Percentiles rank a stretch among this genome's conserved stretches.
phyloP scores from a whole-genome alignment of 116 monocot genomes.

The Thalassia testudinum region DNA sequence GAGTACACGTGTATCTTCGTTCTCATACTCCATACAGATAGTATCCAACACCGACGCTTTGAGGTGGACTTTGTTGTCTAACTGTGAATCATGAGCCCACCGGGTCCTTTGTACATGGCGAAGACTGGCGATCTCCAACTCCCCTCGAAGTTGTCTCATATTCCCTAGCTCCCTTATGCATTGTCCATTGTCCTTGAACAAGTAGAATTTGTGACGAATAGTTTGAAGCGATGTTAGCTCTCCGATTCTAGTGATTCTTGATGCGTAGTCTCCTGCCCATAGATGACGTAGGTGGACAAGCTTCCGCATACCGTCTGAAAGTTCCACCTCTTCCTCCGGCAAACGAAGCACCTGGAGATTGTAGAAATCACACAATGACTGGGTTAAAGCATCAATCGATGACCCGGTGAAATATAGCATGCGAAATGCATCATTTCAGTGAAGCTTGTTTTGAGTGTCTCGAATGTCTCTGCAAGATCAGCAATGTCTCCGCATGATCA shows the following conservation, averaged over 20 bases:
- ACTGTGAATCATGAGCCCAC: conserved; percentile 1
- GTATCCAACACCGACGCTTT: neutral
- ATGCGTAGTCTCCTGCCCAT: neutral
- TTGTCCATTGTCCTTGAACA: neutral
- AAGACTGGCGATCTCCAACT: neutral
- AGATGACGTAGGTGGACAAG: neutral
- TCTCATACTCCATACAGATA: too few species aligned
- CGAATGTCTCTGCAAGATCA: too few species aligned
- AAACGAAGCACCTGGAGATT: neutral
- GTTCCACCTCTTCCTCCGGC: neutral
- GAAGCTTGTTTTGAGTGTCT: too few species aligned
- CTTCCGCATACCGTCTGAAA: neutral
- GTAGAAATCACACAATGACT: too few species aligned
- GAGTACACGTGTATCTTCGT: too few species aligned
- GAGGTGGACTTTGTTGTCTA: conserved; percentile 6
- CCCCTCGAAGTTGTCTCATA: neutral
- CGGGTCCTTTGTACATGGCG: neutral
- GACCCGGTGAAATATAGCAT: too few species aligned
- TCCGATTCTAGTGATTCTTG: conserved; percentile 6
- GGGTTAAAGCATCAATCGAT: too few species aligned
- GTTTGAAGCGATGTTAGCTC: conserved; percentile 9
- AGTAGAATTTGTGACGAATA: neutral
- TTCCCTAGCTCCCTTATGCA: conserved; percentile 7
- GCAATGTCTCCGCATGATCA: too few species aligned
- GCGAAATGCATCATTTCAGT: too few species aligned